Evolutionary conservation across 1,284 basidiomycete species (phyloP), one percentile per base, ranked within the genome.

Genomic region (Mycocalia duriaeana): DNA sequence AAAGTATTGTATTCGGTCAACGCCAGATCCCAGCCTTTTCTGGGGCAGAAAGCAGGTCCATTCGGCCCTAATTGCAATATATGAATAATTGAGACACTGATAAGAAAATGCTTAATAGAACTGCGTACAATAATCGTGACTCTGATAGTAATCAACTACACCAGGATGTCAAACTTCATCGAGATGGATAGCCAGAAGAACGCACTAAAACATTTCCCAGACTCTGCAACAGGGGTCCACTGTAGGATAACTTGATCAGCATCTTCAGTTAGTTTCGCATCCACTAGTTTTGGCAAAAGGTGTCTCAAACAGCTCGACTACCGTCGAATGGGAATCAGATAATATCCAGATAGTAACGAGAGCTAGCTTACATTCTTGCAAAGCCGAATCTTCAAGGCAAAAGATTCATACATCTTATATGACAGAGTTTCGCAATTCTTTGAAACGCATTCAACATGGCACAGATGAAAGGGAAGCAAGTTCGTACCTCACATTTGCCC

Each of bases 401-500:
- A 82, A 6, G 77, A 77, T 2, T 37, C 39, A 52, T 71, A 76
- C 53, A 67, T 62, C 9, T 50, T 47, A 2, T 59, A 52, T 0
- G 69, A 71, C 5, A 38, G n/a, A 28, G 60, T 61, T 6, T 46
- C 48, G 48, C 79, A 81, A 1, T 59, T 49, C 72, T 75, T 37
- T 11, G 8, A 34, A 23, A 14, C 3, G 25, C 47, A 45, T 38
- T 40, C 34, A 24, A 45, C 46, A 23, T 25, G 39, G 48, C 23
- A 45, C 14, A 37, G 25, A 23, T 8, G 14, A 22, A 47, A 45
- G 9, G 34, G 24, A 19, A 42, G 38, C 38, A 36, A 18, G 18
- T 13, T 53, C 69, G 31, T 52, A 85, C 81, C 60, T 77, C 73
- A 54, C 85, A 88, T 3, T 49, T 14, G 0, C 81, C 82, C 1